Percentiles rank a stretch among this genome's conserved stretches.
Evolutionary conservation across 2,329 filamentous ascomycete genomes (phyloP).

Genomic region (Eutypella sp.): DNA sequence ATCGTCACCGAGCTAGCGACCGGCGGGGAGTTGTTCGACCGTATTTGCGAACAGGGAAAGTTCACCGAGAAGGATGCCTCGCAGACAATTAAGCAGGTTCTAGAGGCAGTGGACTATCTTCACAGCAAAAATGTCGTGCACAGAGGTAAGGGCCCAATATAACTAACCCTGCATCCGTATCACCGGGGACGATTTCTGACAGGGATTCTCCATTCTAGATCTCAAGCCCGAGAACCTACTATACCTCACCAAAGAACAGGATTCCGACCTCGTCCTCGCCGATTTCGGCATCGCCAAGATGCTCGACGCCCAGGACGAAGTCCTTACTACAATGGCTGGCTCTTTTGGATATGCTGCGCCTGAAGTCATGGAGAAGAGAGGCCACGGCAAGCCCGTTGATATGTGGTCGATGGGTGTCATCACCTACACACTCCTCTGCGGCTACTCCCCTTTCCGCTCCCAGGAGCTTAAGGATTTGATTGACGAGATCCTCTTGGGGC

Average conservation of each 20-base stretch:
- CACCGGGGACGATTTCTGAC: neutral
- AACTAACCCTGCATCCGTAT: conserved; percentile 7
- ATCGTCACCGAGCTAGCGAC: conserved; percentile 96
- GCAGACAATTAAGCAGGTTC: conserved; percentile 89
- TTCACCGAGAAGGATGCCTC: conserved; percentile 98
- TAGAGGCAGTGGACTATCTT: conserved; percentile 89
- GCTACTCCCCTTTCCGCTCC: conserved; percentile 95
- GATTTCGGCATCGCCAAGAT: conserved; percentile 99
- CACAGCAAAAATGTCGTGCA: conserved; percentile 95
- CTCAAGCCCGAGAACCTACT: conserved; percentile 97
- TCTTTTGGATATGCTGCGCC: conserved; percentile 97
- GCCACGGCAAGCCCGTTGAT: conserved; percentile 96
- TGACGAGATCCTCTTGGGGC: conserved; percentile 80
- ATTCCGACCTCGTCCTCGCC: conserved; percentile 86
- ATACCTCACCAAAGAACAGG: conserved; percentile 71
- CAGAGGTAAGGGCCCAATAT: conserved; percentile 56
- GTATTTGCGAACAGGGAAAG: conserved; percentile 95
- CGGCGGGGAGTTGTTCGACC: conserved; percentile 93
- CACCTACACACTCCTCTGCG: conserved; percentile 95
- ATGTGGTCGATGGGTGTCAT: conserved; percentile 99
- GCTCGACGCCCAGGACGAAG: conserved; percentile 83
- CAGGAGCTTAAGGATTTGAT: conserved; percentile 91
- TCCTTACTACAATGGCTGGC: conserved; percentile 96
- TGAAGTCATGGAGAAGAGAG: conserved; percentile 96
- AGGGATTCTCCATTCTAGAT: conserved; percentile 50